Evolutionary conservation across 1,139 yeast genomes (phyloP).

Genomic region (Lodderomyces metapsilosis): DNA sequence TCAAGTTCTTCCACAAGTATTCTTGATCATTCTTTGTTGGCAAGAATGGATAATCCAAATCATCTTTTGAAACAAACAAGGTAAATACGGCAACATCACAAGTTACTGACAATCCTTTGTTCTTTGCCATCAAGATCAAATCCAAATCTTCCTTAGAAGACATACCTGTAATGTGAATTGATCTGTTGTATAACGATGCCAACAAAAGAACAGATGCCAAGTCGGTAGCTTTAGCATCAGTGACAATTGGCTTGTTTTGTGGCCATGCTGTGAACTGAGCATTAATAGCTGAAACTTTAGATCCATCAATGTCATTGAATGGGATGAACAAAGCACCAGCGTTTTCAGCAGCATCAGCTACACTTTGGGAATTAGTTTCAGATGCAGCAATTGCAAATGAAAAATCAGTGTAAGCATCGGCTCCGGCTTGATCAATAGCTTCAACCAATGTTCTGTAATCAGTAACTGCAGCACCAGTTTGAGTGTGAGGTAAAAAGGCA

Average conservation of each 20-base stretch:
- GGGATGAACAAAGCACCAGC: conserved; percentile 85
- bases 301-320: conserved; percentile 67
- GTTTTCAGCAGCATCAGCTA: conserved; percentile 59
- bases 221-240: conserved; percentile 91
- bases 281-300: conserved; percentile 73
- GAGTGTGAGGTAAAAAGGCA: conserved; percentile 73
- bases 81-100: conserved; percentile 87
- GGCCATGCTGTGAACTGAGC: conserved; percentile 88
- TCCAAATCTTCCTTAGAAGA: conserved; percentile 79
- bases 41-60: conserved; percentile 65
- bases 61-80: conserved; percentile 71
- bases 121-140: conserved; percentile 82
- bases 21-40: conserved; percentile 81
- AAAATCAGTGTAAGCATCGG: conserved; percentile 75
- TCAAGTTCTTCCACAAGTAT: conserved; percentile 77
- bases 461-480: conserved; percentile 53
- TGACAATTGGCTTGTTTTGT: conserved; percentile 74
- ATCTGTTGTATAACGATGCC: conserved; percentile 83
- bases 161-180: conserved; percentile 88
- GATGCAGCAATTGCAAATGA: conserved; percentile 83
- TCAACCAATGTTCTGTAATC: conserved; percentile 64
- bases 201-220: conserved; percentile 86
- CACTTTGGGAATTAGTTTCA: conserved; percentile 60
- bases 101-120: conserved; percentile 76
- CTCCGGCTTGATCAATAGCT: conserved; percentile 57